These are phyloP conservation scores for Mycena olivaceomarginata DNA, from an alignment of 768 basidiomycete genomes.

Conservation along the genomic window DNA sequence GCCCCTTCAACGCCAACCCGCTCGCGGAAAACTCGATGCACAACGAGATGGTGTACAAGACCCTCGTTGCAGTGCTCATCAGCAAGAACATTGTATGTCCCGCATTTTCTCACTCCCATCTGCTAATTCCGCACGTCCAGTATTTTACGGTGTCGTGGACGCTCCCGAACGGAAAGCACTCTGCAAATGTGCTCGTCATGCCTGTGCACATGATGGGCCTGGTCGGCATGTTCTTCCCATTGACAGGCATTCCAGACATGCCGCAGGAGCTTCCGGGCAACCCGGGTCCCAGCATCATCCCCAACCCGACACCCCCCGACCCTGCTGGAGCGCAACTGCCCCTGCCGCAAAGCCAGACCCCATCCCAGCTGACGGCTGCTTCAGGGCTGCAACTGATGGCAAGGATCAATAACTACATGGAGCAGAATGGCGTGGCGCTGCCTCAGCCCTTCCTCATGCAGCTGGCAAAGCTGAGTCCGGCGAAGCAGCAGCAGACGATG, in stretches of 20 bases:
- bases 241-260: slow-evolving; percentile 71
- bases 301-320: slow-evolving; percentile 23
- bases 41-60: slow-evolving; percentile 67
- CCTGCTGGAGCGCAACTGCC: neutral
- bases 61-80: slow-evolving; percentile 63
- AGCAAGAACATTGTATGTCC: slow-evolving; percentile 67
- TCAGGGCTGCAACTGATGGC: slow-evolving; percentile 11
- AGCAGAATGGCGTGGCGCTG: too few species aligned
- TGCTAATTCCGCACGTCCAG: slow-evolving; percentile 51
- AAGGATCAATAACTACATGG: too few species aligned
- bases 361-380: slow-evolving; percentile 6
- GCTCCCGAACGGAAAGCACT: slow-evolving; percentile 62
- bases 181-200: slow-evolving; percentile 70
- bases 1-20: slow-evolving; percentile 60
- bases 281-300: slow-evolving; percentile 20
- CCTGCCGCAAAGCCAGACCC: neutral
- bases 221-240: slow-evolving; percentile 69
- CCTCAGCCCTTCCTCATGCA: too few species aligned
- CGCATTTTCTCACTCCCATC: neutral
- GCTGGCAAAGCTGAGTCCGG: too few species aligned
- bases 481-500: too few species aligned
- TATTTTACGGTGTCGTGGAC: slow-evolving; percentile 73
- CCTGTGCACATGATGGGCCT: slow-evolving; percentile 55
- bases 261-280: slow-evolving; percentile 54
- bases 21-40: slow-evolving; percentile 54